Evolutionary conservation across 1,284 basidiomycete species (phyloP).

Genomic region (Ceraceosorus bombacis): DNA sequence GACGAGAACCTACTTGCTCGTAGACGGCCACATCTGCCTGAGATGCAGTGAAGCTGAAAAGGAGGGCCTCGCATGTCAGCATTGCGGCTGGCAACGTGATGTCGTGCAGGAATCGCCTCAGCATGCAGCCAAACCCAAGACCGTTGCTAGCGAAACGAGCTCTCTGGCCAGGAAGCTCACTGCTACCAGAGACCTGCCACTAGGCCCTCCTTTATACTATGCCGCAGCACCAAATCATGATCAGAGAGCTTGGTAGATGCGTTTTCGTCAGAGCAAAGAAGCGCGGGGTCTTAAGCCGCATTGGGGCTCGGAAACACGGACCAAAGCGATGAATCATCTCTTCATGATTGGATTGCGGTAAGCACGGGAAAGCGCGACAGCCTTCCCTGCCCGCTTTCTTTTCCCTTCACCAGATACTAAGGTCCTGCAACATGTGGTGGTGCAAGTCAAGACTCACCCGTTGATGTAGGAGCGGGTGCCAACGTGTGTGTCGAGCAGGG

Average conservation of each 20-base stretch:
- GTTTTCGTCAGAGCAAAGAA: constrained; percentile 46
- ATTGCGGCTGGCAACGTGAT: background rate
- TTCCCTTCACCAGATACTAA: background rate
- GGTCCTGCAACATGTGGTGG: no score
- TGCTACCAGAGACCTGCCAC: background rate
- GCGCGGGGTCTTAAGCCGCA: constrained; percentile 49
- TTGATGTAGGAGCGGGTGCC: constrained; percentile 45
- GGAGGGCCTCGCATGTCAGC: background rate
- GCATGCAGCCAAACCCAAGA: no score
- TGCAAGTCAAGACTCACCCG: constrained; percentile 35
- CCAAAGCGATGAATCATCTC: constrained; percentile 47
- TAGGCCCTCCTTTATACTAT: no score
- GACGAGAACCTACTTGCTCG: constrained; percentile 64
- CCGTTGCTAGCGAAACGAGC: no score
- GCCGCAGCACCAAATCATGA: constrained; percentile 3
- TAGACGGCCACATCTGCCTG: constrained; percentile 95
- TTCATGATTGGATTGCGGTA: constrained; percentile 1
- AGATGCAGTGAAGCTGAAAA: constrained; percentile 74
- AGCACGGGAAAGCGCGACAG: background rate
- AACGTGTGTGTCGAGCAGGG: constrained; percentile 40
- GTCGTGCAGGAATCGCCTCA: background rate
- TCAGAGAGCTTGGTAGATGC: constrained; percentile 45
- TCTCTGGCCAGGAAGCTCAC: background rate
- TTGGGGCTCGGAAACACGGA: constrained; percentile 49
- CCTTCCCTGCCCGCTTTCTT: background rate